phyloP scores from a whole-genome alignment of 2,329 filamentous ascomycete species.

The Peltaster fructicola region DNA sequence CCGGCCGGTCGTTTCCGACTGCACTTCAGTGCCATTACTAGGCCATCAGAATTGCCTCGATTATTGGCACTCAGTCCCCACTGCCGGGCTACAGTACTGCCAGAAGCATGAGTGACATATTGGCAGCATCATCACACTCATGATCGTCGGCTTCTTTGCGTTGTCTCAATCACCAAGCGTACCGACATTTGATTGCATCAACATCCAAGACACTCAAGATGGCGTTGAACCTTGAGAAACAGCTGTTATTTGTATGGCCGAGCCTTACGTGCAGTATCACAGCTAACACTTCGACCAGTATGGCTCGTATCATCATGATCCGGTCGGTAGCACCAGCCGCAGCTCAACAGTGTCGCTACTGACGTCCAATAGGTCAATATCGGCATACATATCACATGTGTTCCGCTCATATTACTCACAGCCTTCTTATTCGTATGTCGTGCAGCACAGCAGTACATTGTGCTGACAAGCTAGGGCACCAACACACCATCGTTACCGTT shows the following conservation, averaged over 20 bases:
- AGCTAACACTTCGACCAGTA: slow-evolving; percentile 38
- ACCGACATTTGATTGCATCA: too few species aligned
- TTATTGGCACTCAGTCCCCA: too few species aligned
- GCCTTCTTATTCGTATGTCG: slow-evolving; percentile 39
- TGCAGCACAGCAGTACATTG: too few species aligned
- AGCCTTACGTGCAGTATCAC: slow-evolving; percentile 5
- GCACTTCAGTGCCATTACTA: too few species aligned
- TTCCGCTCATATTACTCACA: slow-evolving; percentile 57
- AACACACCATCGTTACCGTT: slow-evolving; percentile 38
- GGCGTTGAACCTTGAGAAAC: slow-evolving; percentile 60
- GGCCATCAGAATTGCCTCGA: too few species aligned
- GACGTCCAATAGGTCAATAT: slow-evolving; percentile 43
- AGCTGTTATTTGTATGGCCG: slow-evolving; percentile 58
- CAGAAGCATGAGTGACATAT: too few species aligned
- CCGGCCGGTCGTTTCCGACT: too few species aligned
- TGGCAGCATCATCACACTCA: too few species aligned
- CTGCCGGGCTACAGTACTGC: too few species aligned
- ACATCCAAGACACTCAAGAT: slow-evolving; percentile 16
- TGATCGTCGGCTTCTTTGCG: too few species aligned
- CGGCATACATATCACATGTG: slow-evolving; percentile 62
- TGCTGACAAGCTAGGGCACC: slow-evolving; percentile 34
- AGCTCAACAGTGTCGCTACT: slow-evolving; percentile 4
- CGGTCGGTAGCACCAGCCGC: slow-evolving; percentile 24
- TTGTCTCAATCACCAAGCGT: too few species aligned
- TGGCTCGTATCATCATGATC: slow-evolving; percentile 66